phyloP scores from a whole-genome alignment of 2,329 filamentous ascomycete species.

The Colletotrichum karsti region DNA sequence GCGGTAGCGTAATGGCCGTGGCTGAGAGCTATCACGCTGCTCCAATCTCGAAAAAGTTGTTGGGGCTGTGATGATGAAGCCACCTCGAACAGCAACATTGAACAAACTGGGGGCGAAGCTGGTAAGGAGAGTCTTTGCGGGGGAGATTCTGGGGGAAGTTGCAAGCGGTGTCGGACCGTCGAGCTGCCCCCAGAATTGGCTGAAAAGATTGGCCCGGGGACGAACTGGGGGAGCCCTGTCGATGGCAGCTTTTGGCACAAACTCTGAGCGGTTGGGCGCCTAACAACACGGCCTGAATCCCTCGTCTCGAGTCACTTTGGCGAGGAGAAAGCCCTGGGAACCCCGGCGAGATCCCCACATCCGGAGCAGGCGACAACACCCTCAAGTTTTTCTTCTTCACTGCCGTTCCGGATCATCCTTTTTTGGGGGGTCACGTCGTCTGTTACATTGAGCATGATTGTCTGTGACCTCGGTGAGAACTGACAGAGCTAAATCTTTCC shows the following conservation, averaged over 20 bases:
- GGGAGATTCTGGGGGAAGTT: constrained; percentile 13
- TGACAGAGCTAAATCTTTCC: background rate
- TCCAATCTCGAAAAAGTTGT: background rate
- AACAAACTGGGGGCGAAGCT: background rate
- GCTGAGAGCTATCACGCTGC: background rate
- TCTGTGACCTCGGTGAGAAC: background rate
- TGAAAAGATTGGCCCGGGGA: constrained; percentile 6
- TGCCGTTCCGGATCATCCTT: background rate
- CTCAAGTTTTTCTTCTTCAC: constrained; percentile 6
- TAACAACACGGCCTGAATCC: constrained; percentile 3
- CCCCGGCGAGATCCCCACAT: background rate
- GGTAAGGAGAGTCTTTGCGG: background rate
- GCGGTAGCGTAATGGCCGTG: background rate
- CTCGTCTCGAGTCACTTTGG: constrained; percentile 11
- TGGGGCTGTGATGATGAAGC: background rate
- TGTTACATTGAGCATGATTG: background rate
- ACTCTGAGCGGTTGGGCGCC: background rate
- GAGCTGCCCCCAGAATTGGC: background rate
- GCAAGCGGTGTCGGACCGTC: constrained; percentile 5
- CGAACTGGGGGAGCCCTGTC: background rate
- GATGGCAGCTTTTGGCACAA: background rate
- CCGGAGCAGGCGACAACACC: background rate
- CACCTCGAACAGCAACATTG: background rate
- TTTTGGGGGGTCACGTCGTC: background rate
- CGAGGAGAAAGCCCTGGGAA: background rate